These are phyloP conservation scores for Paramyrothecium sp. DNA, from an alignment of 2,329 filamentous ascomycete species.

Conservation along the genomic window DNA sequence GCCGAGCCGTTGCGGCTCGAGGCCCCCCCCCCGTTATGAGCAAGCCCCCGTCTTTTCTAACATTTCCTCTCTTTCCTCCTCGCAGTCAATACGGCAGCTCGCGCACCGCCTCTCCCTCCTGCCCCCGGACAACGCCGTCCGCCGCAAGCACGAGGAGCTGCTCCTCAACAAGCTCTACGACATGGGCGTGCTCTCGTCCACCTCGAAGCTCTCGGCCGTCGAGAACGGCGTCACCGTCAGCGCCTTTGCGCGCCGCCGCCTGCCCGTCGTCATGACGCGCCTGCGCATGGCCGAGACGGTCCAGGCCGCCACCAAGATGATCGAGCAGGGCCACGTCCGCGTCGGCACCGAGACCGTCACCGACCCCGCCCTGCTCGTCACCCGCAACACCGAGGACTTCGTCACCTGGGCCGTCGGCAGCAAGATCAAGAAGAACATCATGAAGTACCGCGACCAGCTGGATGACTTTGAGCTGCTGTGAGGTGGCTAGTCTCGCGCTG, in stretches of 20 bases:
- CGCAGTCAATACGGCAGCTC: slow-evolving; percentile 77
- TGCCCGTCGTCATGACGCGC: slow-evolving; percentile 89
- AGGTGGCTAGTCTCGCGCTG: slow-evolving; percentile 22
- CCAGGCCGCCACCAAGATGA: slow-evolving; percentile 78
- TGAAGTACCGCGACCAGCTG: slow-evolving; percentile 91
- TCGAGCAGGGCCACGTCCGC: slow-evolving; percentile 91
- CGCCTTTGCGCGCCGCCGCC: slow-evolving; percentile 77
- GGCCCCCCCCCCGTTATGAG: too few species aligned
- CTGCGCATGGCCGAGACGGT: slow-evolving; percentile 91
- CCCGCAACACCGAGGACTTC: slow-evolving; percentile 89
- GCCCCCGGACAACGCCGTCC: slow-evolving; percentile 73
- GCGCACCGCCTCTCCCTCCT: slow-evolving; percentile 85
- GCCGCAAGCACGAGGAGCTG: slow-evolving; percentile 81
- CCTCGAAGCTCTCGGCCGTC: slow-evolving; percentile 77
- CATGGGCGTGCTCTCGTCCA: slow-evolving; percentile 79
- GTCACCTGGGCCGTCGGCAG: slow-evolving; percentile 94
- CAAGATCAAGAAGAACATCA: slow-evolving; percentile 95
- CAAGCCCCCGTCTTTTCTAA: too few species aligned
- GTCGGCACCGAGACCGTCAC: slow-evolving; percentile 89
- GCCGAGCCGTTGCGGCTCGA: too few species aligned
- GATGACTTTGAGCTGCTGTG: slow-evolving; percentile 92
- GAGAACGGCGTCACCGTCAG: slow-evolving; percentile 88
- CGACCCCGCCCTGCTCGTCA: slow-evolving; percentile 86
- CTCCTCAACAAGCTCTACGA: slow-evolving; percentile 90
- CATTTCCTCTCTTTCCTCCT: too few species aligned